Percentiles rank a stretch among this genome's conserved stretches.
These are phyloP conservation scores for Dryas integrifolia DNA, from an alignment of 331 rosid genomes.

Conservation along the genomic window DNA sequence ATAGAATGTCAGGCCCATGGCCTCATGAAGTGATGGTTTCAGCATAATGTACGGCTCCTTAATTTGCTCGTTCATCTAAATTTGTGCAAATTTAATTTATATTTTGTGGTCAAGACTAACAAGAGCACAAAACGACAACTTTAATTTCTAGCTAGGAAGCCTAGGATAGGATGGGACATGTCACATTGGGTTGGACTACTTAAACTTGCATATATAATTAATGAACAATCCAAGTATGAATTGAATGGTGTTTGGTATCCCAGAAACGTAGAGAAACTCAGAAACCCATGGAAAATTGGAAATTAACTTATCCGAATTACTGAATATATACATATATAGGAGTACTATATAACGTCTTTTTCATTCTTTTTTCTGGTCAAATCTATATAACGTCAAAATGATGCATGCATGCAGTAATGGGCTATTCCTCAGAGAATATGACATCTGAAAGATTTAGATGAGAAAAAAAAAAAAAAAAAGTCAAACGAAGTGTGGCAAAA, in stretches of 20 bases:
- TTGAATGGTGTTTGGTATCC: no score
- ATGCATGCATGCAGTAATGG: background rate
- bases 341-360: no score
- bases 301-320: no score
- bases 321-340: no score
- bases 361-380: no score
- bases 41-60: conserved; percentile 24
- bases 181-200: background rate
- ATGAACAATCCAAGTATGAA: no score
- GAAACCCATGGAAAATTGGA: no score
- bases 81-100: background rate
- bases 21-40: conserved; percentile 19
- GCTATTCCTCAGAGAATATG: background rate
- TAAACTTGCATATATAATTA: no score
- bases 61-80: background rate
- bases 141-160: background rate
- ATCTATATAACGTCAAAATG: background rate
- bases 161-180: no score
- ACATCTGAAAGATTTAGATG: background rate
- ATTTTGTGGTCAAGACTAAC: background rate
- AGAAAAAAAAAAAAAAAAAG: background rate
- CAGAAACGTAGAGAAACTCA: no score
- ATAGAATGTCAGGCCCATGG: background rate
- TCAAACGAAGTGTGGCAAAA: background rate
- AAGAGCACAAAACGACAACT: background rate